Conservation (phyloP, 1,284 basidiomycete genomes). For the Microbotryum intermedium region DNA sequence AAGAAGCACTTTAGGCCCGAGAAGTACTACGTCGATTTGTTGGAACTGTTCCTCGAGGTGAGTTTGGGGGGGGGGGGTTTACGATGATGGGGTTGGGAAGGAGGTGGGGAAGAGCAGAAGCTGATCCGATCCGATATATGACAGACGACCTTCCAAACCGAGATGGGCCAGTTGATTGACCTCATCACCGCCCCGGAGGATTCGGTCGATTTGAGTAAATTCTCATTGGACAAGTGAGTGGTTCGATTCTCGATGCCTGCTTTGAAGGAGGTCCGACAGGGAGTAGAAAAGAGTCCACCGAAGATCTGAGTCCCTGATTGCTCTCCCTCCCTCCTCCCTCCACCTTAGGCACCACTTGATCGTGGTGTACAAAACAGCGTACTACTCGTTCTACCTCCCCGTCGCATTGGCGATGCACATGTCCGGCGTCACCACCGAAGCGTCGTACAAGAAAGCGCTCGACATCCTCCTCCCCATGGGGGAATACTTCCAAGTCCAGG, state of each 20-base stretch:
- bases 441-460: slow-evolving; percentile 69
- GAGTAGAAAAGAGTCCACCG: neutral
- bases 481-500: slow-evolving; percentile 98
- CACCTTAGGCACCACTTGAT: slow-evolving; percentile 71
- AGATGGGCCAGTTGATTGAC: slow-evolving; percentile 92
- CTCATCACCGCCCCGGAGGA: slow-evolving; percentile 91
- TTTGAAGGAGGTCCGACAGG: neutral
- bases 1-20: slow-evolving; percentile 79
- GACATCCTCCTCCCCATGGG: slow-evolving; percentile 85
- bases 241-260: too few relatives aligned
- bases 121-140: slow-evolving; percentile 31
- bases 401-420: slow-evolving; percentile 86
- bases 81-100: too few relatives aligned
- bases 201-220: slow-evolving; percentile 73
- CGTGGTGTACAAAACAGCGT: slow-evolving; percentile 96
- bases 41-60: slow-evolving; percentile 85
- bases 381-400: slow-evolving; percentile 97
- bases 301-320: neutral
- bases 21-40: slow-evolving; percentile 73
- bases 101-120: neutral
- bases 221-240: slow-evolving; percentile 67
- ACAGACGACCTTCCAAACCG: slow-evolving; percentile 86
- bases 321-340: neutral
- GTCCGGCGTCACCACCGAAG: slow-evolving; percentile 57
- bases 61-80: too few relatives aligned